phyloP scores from a whole-genome alignment of 75 land plant species.

The Cunninghamia lanceolata region DNA sequence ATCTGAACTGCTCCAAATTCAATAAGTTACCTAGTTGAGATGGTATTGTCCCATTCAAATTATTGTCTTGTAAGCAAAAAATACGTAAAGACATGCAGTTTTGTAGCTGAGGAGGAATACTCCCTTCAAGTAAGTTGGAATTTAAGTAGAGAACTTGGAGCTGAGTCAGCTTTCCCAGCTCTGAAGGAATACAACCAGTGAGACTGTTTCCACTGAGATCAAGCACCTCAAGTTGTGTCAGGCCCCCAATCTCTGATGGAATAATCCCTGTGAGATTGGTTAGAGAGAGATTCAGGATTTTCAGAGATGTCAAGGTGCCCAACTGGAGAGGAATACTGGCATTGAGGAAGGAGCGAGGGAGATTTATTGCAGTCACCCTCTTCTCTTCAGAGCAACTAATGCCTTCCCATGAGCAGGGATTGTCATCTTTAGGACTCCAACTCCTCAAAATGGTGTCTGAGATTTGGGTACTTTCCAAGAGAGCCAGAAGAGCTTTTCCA shows the following conservation, averaged over 20 bases:
- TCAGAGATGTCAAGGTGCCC: constrained; percentile 58
- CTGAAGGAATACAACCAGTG: constrained; percentile 55
- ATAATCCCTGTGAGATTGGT: constrained; percentile 68
- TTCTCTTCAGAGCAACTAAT: constrained; percentile 60
- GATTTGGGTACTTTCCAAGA: constrained; percentile 23
- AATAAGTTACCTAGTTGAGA: constrained; percentile 52
- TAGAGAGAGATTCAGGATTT: constrained; percentile 73
- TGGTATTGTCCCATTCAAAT: constrained; percentile 72
- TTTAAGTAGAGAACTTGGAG: constrained; percentile 61
- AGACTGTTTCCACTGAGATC: constrained; percentile 70
- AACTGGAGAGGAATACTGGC: constrained; percentile 36
- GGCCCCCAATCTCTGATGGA: constrained; percentile 54
- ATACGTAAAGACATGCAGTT: constrained; percentile 54
- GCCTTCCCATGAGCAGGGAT: constrained; percentile 76
- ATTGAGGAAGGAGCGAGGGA: constrained; percentile 63
- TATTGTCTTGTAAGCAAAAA: constrained; percentile 79
- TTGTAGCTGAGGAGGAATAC: constrained; percentile 49
- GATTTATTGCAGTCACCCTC: constrained; percentile 60
- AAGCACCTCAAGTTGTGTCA: constrained; percentile 47
- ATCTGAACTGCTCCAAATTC: constrained; percentile 63
- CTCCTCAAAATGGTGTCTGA: constrained; percentile 28
- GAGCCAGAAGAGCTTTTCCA: constrained; percentile 64
- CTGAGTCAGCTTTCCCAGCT: constrained; percentile 40
- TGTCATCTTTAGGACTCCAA: constrained; percentile 61
- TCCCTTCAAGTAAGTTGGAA: constrained; percentile 53